phyloP scores from a whole-genome alignment of 108 stramenopile genomes.

The Parietichytrium sp. region DNA sequence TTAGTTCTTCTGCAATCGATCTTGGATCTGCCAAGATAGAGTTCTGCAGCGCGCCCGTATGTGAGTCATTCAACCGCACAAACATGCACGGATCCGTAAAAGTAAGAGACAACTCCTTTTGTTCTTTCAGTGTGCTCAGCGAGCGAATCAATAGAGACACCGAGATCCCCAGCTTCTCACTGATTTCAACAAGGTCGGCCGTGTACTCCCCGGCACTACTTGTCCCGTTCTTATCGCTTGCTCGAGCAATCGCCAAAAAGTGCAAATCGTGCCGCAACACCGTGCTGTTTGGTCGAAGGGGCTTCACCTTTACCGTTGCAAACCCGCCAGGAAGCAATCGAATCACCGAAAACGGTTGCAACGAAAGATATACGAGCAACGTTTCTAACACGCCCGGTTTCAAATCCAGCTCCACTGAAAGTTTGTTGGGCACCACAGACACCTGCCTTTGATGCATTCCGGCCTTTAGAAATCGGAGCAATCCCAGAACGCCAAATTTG shows the following conservation, averaged over 20 bases:
- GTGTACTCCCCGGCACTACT: no score
- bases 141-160: background rate
- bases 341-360: background rate
- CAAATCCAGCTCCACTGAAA: slow-evolving; percentile 21
- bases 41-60: no score
- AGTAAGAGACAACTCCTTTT: background rate
- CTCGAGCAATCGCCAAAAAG: no score
- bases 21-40: no score
- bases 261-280: no score
- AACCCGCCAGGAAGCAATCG: background rate
- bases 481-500: background rate
- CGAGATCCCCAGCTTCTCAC: no score
- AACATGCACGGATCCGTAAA: background rate
- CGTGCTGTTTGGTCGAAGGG: no score
- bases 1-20: no score
- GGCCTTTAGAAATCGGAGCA: background rate
- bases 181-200: no score
- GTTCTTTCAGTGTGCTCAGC: background rate
- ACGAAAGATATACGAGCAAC: background rate
- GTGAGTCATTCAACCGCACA: no score
- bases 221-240: no score
- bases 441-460: background rate
- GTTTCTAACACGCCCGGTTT: slow-evolving; percentile 2
- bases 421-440: background rate
- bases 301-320: no score